Evolutionary conservation across 495 filamentous ascomycete genomes (phyloP).

Genomic region (Clavariopsis aquatica): DNA sequence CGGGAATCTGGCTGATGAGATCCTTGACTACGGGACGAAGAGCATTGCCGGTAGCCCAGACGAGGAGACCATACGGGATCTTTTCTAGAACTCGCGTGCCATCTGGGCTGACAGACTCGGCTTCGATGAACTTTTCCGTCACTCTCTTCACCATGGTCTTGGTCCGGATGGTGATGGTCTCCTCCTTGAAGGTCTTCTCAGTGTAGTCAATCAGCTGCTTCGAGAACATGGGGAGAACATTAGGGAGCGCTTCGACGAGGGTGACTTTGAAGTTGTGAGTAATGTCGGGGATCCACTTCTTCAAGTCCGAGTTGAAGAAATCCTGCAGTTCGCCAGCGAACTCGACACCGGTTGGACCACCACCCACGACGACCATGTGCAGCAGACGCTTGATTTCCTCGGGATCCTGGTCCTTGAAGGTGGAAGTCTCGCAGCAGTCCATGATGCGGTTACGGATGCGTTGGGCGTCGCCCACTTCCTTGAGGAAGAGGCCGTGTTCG

Average conservation of each 20-base stretch:
- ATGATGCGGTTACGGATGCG: constrained; percentile 96
- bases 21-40: constrained; percentile 85
- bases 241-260: constrained; percentile 96
- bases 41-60: constrained; percentile 98
- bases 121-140: constrained; percentile 91
- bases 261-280: constrained; percentile 93
- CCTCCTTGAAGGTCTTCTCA: constrained; percentile 97
- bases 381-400: constrained; percentile 91
- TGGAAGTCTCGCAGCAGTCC: constrained; percentile 98
- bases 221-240: constrained; percentile 97
- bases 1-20: constrained; percentile 87
- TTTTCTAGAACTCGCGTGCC: constrained; percentile 77
- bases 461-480: constrained; percentile 95
- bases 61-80: constrained; percentile 92
- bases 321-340: constrained; percentile 98
- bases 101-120: constrained; percentile 80
- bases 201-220: constrained; percentile 99
- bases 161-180: constrained; percentile 91
- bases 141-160: constrained; percentile 99
- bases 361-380: constrained; percentile 99
- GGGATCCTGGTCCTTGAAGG: constrained; percentile 92
- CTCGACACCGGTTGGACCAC: constrained; percentile 96
- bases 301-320: constrained; percentile 96
- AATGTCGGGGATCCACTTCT: constrained; percentile 97
- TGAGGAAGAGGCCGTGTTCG: constrained; percentile 95